Conservation (phyloP, 176 grass and related monocot species). For the Eleusine coracana region DNA sequence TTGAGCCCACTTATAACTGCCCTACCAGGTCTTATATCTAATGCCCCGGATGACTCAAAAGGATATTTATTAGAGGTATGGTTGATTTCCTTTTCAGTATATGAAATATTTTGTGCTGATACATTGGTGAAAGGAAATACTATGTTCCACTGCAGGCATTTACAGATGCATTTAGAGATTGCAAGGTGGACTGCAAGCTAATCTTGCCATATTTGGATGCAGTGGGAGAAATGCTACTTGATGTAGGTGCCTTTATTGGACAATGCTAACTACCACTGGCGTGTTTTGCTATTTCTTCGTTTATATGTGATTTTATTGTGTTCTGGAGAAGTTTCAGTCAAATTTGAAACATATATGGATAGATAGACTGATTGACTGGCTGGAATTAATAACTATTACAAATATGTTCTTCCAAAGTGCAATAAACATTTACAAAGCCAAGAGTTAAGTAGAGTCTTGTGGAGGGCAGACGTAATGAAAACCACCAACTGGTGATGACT, state of each 20-base stretch:
- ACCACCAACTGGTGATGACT: not conserved
- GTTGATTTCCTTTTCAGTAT: constrained; percentile 23
- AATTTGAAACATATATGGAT: not conserved
- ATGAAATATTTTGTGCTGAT: constrained; percentile 27
- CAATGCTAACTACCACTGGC: constrained; percentile 6
- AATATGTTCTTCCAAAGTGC: constrained; percentile 4
- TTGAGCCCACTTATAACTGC: constrained; percentile 55
- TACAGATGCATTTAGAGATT: constrained; percentile 65
- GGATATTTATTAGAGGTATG: constrained; percentile 65
- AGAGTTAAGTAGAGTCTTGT: not conserved
- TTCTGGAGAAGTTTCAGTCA: not conserved
- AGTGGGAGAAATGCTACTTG: constrained; percentile 59
- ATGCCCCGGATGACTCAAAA: constrained; percentile 49
- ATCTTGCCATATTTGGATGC: constrained; percentile 63
- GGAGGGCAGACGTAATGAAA: not conserved
- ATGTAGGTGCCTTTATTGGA: constrained; percentile 53
- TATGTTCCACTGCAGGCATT: constrained; percentile 66
- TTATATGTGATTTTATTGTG: not conserved
- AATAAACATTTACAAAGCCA: not conserved
- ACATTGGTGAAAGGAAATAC: constrained; percentile 34
- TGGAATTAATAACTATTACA: constrained; percentile 12
- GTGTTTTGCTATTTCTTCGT: not conserved
- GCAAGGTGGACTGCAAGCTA: constrained; percentile 71
- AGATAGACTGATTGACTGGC: not conserved
- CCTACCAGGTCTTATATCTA: constrained; percentile 56